A percentile compares a stretch with the other conserved stretches of the same genome.
Conservation (phyloP, 225 moss, liverwort and hornwort species). For the Takakia lepidozioides region DNA sequence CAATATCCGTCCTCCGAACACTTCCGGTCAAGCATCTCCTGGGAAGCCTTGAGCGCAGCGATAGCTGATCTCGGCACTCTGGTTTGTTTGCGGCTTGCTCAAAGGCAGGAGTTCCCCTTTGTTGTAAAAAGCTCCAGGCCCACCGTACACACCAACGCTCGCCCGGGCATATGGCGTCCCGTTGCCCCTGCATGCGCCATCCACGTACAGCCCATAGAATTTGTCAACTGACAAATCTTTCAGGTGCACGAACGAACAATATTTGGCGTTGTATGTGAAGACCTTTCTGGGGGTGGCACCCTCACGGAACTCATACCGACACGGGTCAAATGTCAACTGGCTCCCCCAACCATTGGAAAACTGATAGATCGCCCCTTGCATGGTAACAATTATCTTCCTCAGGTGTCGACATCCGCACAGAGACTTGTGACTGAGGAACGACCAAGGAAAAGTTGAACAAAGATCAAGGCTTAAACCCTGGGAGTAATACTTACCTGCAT, state of each 20-base stretch:
- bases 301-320: neutral
- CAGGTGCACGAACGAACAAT: neutral
- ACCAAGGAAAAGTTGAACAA: no score
- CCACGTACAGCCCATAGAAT: neutral
- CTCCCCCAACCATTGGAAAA: no score
- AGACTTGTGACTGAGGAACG: no score
- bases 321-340: conserved; percentile 1
- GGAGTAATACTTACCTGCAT: no score
- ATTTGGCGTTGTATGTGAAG: neutral
- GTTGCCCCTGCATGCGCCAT: conserved; percentile 3
- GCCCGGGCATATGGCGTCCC: neutral
- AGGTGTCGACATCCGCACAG: no score
- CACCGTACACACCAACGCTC: conserved; percentile 8
- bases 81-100: conserved; percentile 1
- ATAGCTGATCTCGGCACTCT: conserved; percentile 10
- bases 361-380: no score
- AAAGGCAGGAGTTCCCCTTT: neutral
- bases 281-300: neutral
- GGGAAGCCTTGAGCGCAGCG: conserved; percentile 8
- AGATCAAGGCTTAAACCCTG: no score
- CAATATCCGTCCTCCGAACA: neutral
- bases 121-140: conserved; percentile 4
- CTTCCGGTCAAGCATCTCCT: neutral
- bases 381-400: no score
- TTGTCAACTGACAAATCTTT: no score